phyloP scores from a whole-genome alignment of 768 basidiomycete species.

The Leccinum obscurum region DNA sequence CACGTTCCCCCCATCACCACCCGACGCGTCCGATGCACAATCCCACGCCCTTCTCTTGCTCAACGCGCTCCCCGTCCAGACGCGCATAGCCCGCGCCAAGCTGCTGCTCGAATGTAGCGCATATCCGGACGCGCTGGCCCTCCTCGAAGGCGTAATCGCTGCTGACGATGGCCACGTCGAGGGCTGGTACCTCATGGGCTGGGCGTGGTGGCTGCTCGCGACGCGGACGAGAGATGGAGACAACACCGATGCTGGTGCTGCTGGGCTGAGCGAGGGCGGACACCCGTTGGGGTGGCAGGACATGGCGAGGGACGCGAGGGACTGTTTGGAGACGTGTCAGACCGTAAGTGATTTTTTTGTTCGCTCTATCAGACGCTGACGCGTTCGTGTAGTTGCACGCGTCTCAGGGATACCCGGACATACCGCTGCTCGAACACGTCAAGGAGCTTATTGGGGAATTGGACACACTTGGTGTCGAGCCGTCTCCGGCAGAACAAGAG shows the following conservation, averaged over 20 bases:
- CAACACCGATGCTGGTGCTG: slow-evolving; percentile 39
- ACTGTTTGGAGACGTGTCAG: slow-evolving; percentile 83
- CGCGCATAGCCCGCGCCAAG: slow-evolving; percentile 73
- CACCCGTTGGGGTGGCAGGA: slow-evolving; percentile 68
- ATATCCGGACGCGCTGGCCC: slow-evolving; percentile 69
- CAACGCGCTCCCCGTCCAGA: slow-evolving; percentile 57
- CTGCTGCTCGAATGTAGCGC: slow-evolving; percentile 76
- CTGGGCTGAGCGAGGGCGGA: slow-evolving; percentile 33
- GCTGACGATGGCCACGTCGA: slow-evolving; percentile 86
- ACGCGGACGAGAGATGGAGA: slow-evolving; percentile 62
- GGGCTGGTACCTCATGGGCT: slow-evolving; percentile 93
- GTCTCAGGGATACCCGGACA: slow-evolving; percentile 73
- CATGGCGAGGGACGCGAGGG: slow-evolving; percentile 66
- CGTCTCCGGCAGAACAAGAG: slow-evolving; percentile 53
- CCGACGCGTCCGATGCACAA: no score
- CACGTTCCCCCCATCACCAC: no score
- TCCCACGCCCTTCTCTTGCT: slow-evolving; percentile 10
- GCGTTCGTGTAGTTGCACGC: slow-evolving; percentile 55
- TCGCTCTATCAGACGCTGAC: neutral
- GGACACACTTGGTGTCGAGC: slow-evolving; percentile 62
- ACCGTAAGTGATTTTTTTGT: slow-evolving; percentile 45
- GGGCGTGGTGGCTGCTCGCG: slow-evolving; percentile 86
- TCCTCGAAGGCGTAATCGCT: slow-evolving; percentile 77
- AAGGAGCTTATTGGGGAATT: slow-evolving; percentile 70
- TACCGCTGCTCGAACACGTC: slow-evolving; percentile 72